Conservation (phyloP, 1,284 basidiomycete species). For the Heterobasidion parviporum region DNA sequence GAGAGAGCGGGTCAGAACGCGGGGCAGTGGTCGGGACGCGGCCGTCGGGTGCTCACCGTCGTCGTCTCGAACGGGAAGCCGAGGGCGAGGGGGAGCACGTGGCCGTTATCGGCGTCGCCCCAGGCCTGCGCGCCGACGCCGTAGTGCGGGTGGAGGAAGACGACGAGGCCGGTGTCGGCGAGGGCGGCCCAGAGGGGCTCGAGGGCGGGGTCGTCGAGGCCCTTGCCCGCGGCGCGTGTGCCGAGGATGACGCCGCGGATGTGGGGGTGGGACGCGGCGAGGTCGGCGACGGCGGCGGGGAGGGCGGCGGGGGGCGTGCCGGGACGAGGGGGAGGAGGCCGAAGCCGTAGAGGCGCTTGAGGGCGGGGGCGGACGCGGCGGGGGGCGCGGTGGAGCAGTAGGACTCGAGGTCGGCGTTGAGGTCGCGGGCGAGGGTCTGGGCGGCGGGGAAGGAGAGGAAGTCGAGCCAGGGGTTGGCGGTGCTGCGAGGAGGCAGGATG, state of each 20-base stretch:
- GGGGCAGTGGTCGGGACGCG: too few relatives aligned
- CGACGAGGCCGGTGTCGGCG: conserved; percentile 55
- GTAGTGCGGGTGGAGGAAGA: conserved; percentile 81
- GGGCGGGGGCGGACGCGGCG: conserved; percentile 20
- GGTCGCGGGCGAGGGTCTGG: conserved; percentile 48
- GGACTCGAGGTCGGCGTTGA: conserved; percentile 71
- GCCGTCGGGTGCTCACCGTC: conserved; percentile 40
- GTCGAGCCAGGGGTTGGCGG: conserved; percentile 86
- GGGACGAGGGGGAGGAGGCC: conserved; percentile 78
- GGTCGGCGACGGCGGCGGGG: conserved; percentile 55
- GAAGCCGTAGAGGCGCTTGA: conserved; percentile 72
- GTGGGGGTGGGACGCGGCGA: conserved; percentile 50
- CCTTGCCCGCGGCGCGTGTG: conserved; percentile 68
- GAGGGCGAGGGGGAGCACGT: conserved; percentile 77
- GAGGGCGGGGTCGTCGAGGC: conserved; percentile 69
- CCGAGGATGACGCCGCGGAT: conserved; percentile 79
- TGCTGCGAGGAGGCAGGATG: conserved; percentile 26
- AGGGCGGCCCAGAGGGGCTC: conserved; percentile 76
- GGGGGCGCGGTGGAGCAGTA: conserved; percentile 64
- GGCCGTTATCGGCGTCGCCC: conserved; percentile 73
- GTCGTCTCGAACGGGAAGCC: conserved; percentile 89
- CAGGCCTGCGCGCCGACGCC: conserved; percentile 61
- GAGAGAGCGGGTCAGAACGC: neutral
- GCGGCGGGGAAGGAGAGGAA: conserved; percentile 69
- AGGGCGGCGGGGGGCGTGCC: conserved; percentile 46